phyloP scores from a whole-genome alignment of 108 stramenopile genomes.

The Skeletonema costatum region DNA sequence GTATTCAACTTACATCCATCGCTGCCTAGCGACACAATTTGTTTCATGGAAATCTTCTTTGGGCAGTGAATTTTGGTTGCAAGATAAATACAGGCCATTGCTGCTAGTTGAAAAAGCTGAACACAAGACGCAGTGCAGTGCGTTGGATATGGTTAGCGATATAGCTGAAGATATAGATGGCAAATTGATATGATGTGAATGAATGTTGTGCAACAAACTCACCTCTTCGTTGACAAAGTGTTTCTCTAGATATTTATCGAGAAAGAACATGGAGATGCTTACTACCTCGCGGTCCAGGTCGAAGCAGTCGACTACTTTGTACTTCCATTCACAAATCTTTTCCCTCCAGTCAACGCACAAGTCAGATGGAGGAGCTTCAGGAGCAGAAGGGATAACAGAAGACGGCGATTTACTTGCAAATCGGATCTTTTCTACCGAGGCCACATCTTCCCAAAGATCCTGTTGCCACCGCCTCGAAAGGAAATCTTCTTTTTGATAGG shows the following conservation, averaged over 20 bases:
- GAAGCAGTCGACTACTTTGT: slow-evolving; percentile 79
- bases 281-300: slow-evolving; percentile 76
- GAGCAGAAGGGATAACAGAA: slow-evolving; percentile 14
- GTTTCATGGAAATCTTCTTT: slow-evolving; percentile 15
- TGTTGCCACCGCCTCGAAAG: slow-evolving; percentile 21
- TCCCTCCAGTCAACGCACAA: slow-evolving; percentile 26
- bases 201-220: not conserved
- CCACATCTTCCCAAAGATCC: not conserved
- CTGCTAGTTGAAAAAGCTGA: slow-evolving; percentile 34
- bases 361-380: not conserved
- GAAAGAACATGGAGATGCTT: slow-evolving; percentile 59
- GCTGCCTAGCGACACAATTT: slow-evolving; percentile 27
- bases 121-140: not conserved
- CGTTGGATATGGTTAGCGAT: not conserved
- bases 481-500: slow-evolving; percentile 21
- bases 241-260: slow-evolving; percentile 66
- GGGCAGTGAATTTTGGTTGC: slow-evolving; percentile 38
- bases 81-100: slow-evolving; percentile 34
- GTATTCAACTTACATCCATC: not conserved
- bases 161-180: not conserved
- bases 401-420: slow-evolving; percentile 14
- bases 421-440: not conserved
- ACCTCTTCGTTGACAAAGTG: slow-evolving; percentile 28
- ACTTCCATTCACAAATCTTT: slow-evolving; percentile 76
- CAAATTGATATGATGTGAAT: not conserved